Base-by-base conservation (phyloP, 441 rosid genomes). In the Erodium texanum region DNA sequence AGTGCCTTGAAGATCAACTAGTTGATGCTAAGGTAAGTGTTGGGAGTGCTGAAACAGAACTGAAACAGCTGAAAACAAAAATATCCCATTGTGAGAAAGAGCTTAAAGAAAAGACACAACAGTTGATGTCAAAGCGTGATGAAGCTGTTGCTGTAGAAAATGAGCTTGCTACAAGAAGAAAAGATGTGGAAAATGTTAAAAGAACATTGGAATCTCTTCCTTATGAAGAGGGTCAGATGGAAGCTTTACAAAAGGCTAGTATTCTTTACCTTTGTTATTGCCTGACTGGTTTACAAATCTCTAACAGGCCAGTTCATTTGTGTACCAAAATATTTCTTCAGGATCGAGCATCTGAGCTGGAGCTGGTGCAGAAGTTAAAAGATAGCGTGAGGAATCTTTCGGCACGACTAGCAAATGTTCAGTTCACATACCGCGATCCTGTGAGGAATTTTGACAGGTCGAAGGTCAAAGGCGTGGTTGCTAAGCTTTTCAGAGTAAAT, bases 381-480 rank as follows among this genome's bases (percentile, higher is more conserved):
- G 99, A 89, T 77, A 86, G 84, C 62, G 84, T 85, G 65, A 78
- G 95, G 38, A 78, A 82, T 78, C 90, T 85, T 76, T 84, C 88
- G 61, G 87, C 90, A 41, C 93, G 82, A 20, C 66, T 92, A 66
- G 83, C 96, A 68, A 90, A 89, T 85, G 88, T 86, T 81, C 88
- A 94, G 78, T 92, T 94, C 82, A 74, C 79, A 27, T 94, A 86
- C 74, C 84, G 87, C 14, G 99, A 94, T 83, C 99, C 98, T 63
- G 81, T 74, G 66, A 94, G 78, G 76, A 85, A 88, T 72, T 94
- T 94, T 79, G 97, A 94, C 66, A 80, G 94, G 76, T 83, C 93
- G 64, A 94, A 84, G 82, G 99, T 94, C 78, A 94, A 94, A 82
- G 99, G 99, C 24, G 98, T 90, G 75, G 92, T 94, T 43, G 96